Conservation (phyloP, 1,284 basidiomycete genomes). For the Thecaphora thlaspeos region DNA sequence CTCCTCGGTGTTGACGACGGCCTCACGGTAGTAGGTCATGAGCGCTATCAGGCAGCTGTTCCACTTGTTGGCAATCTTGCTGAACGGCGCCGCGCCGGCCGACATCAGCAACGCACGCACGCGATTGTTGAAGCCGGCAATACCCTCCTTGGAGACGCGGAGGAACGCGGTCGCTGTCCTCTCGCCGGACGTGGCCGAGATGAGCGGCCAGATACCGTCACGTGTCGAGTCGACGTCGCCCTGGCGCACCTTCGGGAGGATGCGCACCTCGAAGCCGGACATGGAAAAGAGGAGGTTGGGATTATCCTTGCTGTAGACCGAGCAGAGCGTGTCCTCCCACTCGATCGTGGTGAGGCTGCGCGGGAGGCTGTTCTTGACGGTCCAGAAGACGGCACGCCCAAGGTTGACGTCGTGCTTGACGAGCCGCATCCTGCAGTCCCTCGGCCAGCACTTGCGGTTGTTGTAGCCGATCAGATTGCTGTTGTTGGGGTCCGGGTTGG, state of each 20-base stretch:
- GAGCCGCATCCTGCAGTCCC: constrained; percentile 96
- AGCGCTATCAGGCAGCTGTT: constrained; percentile 71
- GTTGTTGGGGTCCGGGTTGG: constrained; percentile 96
- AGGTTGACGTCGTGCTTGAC: constrained; percentile 99
- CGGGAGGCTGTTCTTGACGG: constrained; percentile 95
- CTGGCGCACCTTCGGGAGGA: constrained; percentile 90
- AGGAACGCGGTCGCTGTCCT: constrained; percentile 95
- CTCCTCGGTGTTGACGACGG: constrained; percentile 97
- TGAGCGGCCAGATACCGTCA: constrained; percentile 96
- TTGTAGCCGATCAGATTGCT: constrained; percentile 99
- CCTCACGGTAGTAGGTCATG: constrained; percentile 98
- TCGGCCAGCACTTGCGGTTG: constrained; percentile 98
- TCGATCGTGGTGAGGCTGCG: constrained; percentile 96
- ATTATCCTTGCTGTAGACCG: constrained; percentile 93
- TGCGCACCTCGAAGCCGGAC: constrained; percentile 96
- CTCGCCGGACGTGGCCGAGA: constrained; percentile 90
- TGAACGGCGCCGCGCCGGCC: constrained; percentile 96
- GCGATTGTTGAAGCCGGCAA: constrained; percentile 60
- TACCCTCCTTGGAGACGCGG: constrained; percentile 91
- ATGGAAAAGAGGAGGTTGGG: constrained; percentile 97
- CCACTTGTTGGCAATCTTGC: constrained; percentile 99
- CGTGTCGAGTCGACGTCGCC: constrained; percentile 95
- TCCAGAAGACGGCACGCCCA: constrained; percentile 97
- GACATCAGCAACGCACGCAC: constrained; percentile 98
- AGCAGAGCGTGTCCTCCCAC: constrained; percentile 65